phyloP scores from a whole-genome alignment of 441 rosid species.

The Jatropha multifida region DNA sequence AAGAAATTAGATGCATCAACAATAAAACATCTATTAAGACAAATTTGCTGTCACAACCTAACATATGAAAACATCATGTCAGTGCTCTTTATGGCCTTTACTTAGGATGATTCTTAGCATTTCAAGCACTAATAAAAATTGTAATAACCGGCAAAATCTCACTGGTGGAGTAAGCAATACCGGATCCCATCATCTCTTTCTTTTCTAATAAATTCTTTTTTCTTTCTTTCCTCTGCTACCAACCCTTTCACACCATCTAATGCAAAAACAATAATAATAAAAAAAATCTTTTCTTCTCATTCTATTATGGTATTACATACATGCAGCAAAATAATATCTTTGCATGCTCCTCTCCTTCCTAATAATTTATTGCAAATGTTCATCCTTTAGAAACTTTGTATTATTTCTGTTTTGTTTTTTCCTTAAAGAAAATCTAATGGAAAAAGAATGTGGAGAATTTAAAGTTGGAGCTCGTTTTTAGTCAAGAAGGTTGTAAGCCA shows the following conservation, averaged over 20 bases:
- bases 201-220: neutral
- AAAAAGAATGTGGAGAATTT: no score
- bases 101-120: neutral
- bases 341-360: no score
- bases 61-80: neutral
- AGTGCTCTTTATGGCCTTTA: neutral
- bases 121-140: neutral
- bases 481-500: conserved; percentile 7
- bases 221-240: neutral
- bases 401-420: no score
- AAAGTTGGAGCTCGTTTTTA: neutral
- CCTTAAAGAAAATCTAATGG: no score
- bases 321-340: no score
- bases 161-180: neutral
- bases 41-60: neutral
- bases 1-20: neutral
- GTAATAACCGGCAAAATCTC: neutral
- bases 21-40: neutral
- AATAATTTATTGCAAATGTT: no score
- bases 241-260: no score
- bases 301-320: no score
- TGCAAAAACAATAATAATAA: no score
- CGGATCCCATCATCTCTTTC: neutral
- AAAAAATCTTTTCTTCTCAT: no score
- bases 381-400: no score